Conservation (phyloP, 1,139 yeast genomes). For the Pichia sp. region DNA sequence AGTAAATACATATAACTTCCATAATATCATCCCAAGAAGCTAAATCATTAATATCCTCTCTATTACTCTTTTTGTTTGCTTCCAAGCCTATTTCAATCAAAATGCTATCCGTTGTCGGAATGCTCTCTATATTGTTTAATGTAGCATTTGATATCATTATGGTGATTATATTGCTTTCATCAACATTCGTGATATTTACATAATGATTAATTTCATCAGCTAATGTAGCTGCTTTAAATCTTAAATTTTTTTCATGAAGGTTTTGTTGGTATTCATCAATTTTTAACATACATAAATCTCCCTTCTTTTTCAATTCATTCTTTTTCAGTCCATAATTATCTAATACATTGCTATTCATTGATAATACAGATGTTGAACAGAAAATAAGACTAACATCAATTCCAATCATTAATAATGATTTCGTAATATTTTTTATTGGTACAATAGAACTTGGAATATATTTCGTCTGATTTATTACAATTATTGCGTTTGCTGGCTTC, state of each 20-base stretch:
- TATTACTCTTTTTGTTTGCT: slow-evolving; percentile 14
- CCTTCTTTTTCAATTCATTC: slow-evolving; percentile 1
- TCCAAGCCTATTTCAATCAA: slow-evolving; percentile 24
- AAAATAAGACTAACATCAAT: slow-evolving; percentile 25
- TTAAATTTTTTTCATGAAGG: neutral
- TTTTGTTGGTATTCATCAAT: slow-evolving; percentile 18
- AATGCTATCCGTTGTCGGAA: slow-evolving; percentile 20
- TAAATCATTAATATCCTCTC: slow-evolving; percentile 20
- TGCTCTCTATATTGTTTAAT: slow-evolving; percentile 12
- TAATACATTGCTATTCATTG: slow-evolving; percentile 13
- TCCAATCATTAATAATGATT: slow-evolving; percentile 27
- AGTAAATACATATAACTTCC: slow-evolving; percentile 29
- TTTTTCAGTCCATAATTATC: slow-evolving; percentile 8
- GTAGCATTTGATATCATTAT: slow-evolving; percentile 25
- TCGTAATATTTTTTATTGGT: slow-evolving; percentile 31
- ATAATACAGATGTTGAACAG: slow-evolving; percentile 19
- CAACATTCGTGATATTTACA: neutral
- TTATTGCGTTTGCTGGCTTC: slow-evolving; percentile 25
- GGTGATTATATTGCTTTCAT: slow-evolving; percentile 15
- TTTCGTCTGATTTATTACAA: slow-evolving; percentile 28
- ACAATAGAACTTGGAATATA: slow-evolving; percentile 19
- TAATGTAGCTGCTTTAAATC: neutral
- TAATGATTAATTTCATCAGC: neutral
- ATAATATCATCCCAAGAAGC: slow-evolving; percentile 31
- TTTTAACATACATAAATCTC: slow-evolving; percentile 6